phyloP scores from a whole-genome alignment of 2,329 filamentous ascomycete species.

The Colletotrichum ledebouriae region DNA sequence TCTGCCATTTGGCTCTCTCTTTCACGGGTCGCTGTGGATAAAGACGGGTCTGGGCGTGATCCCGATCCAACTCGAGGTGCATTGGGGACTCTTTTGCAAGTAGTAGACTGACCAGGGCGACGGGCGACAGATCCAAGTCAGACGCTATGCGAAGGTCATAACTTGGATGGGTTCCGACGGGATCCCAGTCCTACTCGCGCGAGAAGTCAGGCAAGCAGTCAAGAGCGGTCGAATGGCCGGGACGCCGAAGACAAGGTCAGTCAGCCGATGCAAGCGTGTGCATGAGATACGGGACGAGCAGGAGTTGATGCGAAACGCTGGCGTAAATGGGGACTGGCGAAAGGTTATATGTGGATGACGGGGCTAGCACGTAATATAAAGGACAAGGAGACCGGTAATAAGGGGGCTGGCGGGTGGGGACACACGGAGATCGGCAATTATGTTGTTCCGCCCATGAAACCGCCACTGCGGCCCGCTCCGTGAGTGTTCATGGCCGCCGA shows the following conservation, averaged over 20 bases:
- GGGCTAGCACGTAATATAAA: no score
- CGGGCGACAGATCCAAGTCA: constrained; percentile 29
- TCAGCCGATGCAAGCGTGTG: no score
- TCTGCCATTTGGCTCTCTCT: not conserved
- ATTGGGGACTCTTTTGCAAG: constrained; percentile 27
- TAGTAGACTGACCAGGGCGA: constrained; percentile 25
- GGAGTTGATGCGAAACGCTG: no score
- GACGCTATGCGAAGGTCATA: not conserved
- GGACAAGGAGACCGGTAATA: no score
- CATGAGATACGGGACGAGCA: no score
- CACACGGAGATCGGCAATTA: no score
- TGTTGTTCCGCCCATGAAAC: no score
- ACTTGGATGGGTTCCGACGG: constrained; percentile 29
- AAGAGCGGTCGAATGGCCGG: constrained; percentile 13
- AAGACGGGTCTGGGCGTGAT: not conserved
- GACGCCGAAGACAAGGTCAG: not conserved
- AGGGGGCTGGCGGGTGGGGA: no score
- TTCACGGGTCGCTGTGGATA: not conserved
- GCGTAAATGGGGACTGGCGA: no score
- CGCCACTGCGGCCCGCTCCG: no score
- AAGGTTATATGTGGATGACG: no score
- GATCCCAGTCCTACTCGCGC: constrained; percentile 30
- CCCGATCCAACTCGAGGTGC: constrained; percentile 11
- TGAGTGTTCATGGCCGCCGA: no score
- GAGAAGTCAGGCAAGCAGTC: constrained; percentile 31